Base-by-base conservation (phyloP, 768 basidiomycete genomes). In the Naganishia vaughanmartiniae region DNA sequence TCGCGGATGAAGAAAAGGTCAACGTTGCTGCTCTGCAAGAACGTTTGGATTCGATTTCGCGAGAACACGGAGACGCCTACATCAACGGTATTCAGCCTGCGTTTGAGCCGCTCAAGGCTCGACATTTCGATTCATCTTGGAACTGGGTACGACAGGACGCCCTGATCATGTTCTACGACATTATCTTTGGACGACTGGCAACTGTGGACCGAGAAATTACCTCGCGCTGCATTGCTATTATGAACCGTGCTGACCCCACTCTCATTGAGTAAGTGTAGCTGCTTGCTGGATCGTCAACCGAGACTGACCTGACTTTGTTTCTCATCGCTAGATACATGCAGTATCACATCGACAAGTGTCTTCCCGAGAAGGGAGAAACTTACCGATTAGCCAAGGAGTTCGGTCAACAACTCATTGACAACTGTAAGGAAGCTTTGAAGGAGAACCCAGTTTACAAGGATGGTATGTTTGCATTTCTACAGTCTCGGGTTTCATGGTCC, bases 101-200 rank as follows among this genome's bases (percentile, higher is more conserved):
- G 70, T 99, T 99, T 82, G 92, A 95, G 77, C 89, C 91, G 2
- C 85, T 97, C 76, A 98, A 99, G 83, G 96, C 94, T 15, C 91
- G 96, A 55, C 93, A 90, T 79, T 98, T 99, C 84, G 94, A 98
- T 80, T 98, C 95, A 1, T 93, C 90, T 7, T 99, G 95, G 96
- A 99, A 99, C 79, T 99, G 96, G 96, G 95, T 90, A 54, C 89
- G 95, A 71, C 96, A 99, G 83, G 94, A 96, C 72, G 92, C 93
- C 19, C 85, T 98, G 31, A 84, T 92, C 71, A 94, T 99, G 92
- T 98, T 89, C 84, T 97, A 94, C 82, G 95, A 98, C 81, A 96
- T 99, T 83, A 93, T 99, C 76, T 93, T 93, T 75, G 96, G 96
- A 57, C 89, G 90, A 54, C 87, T 96, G 67, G 93, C 89, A 28